Evolutionary conservation across 441 rosid genomes (phyloP).

Genomic region (Pelargonium exstipulatum): DNA sequence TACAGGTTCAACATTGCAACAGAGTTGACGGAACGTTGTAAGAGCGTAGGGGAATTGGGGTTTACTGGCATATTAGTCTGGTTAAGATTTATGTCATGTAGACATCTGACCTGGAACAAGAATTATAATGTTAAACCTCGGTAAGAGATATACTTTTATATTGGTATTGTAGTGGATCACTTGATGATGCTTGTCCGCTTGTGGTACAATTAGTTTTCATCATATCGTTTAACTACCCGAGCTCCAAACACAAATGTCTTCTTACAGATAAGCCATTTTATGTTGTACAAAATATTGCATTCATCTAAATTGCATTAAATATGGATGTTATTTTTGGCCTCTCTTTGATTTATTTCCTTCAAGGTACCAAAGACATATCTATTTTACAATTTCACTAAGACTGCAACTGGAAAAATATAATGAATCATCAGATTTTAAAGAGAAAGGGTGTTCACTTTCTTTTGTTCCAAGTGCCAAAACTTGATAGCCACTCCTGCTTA

Average conservation of each 20-base stretch:
- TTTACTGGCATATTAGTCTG: conserved; percentile 56
- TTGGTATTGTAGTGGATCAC: background rate
- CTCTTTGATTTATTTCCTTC: background rate
- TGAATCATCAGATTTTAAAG: background rate
- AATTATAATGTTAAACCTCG: conserved; percentile 72
- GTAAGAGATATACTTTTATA: conserved; percentile 27
- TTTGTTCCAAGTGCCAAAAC: conserved; percentile 2
- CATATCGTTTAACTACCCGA: background rate
- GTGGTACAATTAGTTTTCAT: background rate
- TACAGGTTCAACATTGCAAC: conserved; percentile 62
- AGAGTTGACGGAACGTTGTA: conserved; percentile 50
- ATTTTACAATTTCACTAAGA: background rate
- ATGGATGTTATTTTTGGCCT: background rate
- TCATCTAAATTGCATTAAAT: background rate
- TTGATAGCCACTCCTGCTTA: conserved; percentile 1
- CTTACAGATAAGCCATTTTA: background rate
- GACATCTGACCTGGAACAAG: conserved; percentile 66
- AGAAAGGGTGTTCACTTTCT: background rate
- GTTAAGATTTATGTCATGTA: conserved; percentile 60
- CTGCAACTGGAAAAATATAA: background rate
- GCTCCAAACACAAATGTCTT: background rate
- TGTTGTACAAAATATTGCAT: background rate
- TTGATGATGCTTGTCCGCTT: background rate
- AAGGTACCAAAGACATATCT: background rate
- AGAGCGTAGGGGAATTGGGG: conserved; percentile 50